Conservation (phyloP, 352 stramenopile genomes). For the Globisporangium lucens region DNA sequence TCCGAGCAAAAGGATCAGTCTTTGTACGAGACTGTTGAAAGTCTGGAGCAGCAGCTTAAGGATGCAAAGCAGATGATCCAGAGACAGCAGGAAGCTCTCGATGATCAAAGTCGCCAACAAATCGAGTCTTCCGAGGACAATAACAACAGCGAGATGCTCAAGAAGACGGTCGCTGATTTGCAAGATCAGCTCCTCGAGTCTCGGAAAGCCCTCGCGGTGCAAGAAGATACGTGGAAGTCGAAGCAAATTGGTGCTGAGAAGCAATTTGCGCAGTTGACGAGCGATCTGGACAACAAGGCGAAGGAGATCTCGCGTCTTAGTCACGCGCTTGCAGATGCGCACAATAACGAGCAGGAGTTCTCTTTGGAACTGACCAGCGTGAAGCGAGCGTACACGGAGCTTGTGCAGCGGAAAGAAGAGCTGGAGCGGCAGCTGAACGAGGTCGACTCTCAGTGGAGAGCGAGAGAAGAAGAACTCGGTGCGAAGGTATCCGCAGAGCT, state of each 20-base stretch:
- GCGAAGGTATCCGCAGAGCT: conserved; percentile 22
- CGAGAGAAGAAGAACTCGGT: conserved; percentile 8
- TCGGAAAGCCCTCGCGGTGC: conserved; percentile 24
- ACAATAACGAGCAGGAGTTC: neutral
- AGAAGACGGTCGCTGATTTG: conserved; percentile 27
- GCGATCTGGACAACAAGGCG: neutral
- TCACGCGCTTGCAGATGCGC: neutral
- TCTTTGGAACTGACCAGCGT: conserved; percentile 4
- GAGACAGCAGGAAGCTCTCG: conserved; percentile 15
- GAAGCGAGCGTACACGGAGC: conserved; percentile 8
- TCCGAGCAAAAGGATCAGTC: conserved; percentile 36
- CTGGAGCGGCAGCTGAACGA: conserved; percentile 16
- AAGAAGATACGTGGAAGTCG: conserved; percentile 25
- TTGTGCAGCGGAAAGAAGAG: conserved; percentile 9
- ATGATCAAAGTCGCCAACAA: conserved; percentile 18
- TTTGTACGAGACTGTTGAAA: conserved; percentile 34
- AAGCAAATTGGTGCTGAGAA: neutral
- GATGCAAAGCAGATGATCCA: conserved; percentile 13
- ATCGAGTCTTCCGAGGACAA: conserved; percentile 19
- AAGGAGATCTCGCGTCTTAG: neutral
- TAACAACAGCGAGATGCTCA: conserved; percentile 15
- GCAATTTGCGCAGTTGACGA: conserved; percentile 1
- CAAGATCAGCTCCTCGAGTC: conserved; percentile 30
- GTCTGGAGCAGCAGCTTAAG: conserved; percentile 34
- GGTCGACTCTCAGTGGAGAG: conserved; percentile 11